phyloP scores from a whole-genome alignment of 1,284 basidiomycete genomes.

The Cryptococcus wingfieldii region DNA sequence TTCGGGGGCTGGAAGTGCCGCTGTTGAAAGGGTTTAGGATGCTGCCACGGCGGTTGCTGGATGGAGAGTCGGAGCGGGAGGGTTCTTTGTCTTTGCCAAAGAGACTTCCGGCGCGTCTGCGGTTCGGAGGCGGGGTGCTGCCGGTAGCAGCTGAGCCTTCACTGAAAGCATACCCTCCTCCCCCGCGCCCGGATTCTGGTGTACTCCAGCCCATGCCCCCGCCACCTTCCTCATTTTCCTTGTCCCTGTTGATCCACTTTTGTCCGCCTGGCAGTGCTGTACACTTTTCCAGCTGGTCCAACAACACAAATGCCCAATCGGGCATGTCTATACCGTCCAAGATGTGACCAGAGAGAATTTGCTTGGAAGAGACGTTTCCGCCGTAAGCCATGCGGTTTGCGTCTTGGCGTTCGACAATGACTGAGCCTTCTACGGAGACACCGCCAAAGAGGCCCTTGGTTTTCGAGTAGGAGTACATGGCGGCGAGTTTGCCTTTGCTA shows the following conservation, averaged over 20 bases:
- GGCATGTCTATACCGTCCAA: conserved; percentile 61
- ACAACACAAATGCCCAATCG: conserved; percentile 68
- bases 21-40: conserved; percentile 33
- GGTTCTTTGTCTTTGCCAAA: conserved; percentile 4
- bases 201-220: conserved; percentile 50
- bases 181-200: conserved; percentile 7
- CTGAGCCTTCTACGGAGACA: conserved; percentile 82
- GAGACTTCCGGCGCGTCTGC: conserved; percentile 22
- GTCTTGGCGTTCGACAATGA: conserved; percentile 91
- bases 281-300: conserved; percentile 66
- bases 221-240: conserved; percentile 23
- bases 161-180: conserved; percentile 40
- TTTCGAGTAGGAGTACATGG: conserved; percentile 96
- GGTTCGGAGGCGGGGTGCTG: conserved; percentile 11
- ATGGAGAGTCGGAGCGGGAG: conserved; percentile 1
- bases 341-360: conserved; percentile 59
- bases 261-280: conserved; percentile 66
- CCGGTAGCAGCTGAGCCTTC: conserved; percentile 39
- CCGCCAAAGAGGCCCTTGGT: conserved; percentile 83
- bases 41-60: conserved; percentile 8
- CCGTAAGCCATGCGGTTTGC: conserved; percentile 77
- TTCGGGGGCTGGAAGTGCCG: conserved; percentile 18
- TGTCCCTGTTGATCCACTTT: conserved; percentile 62
- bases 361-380: conserved; percentile 66
- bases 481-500: conserved; percentile 80